Evolutionary conservation across 2,329 filamentous ascomycete species (phyloP).

Genomic region (Pyricularia pennisetigena): DNA sequence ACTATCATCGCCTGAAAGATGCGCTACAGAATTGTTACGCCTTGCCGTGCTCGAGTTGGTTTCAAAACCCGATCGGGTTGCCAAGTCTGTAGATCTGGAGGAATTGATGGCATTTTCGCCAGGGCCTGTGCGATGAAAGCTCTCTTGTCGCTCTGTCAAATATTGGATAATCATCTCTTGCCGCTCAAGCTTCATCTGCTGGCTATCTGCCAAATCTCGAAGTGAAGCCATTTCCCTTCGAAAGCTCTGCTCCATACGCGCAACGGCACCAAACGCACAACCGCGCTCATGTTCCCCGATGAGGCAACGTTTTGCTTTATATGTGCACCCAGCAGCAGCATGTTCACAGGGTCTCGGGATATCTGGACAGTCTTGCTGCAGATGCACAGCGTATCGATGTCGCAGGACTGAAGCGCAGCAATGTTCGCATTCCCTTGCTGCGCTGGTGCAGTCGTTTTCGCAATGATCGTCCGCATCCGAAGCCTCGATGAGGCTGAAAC

Average conservation of each 20-base stretch:
- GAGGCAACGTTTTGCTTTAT: slow-evolving; percentile 24
- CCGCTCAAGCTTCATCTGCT: not conserved
- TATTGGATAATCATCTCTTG: not conserved
- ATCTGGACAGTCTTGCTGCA: slow-evolving; percentile 33
- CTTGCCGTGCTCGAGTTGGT: not conserved
- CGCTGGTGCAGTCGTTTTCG: slow-evolving; percentile 31
- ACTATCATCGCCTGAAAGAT: not conserved
- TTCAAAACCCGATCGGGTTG: not conserved
- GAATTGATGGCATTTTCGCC: not conserved
- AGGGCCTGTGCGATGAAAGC: not conserved
- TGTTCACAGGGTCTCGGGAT: slow-evolving; percentile 33
- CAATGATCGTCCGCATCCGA: slow-evolving; percentile 36
- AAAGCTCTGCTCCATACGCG: slow-evolving; percentile 9
- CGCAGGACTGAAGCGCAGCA: slow-evolving; percentile 36
- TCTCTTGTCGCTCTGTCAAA: not conserved
- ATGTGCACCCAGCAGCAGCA: slow-evolving; percentile 36
- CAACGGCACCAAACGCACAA: slow-evolving; percentile 38
- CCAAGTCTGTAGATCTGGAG: not conserved
- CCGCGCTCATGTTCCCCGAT: slow-evolving; percentile 33
- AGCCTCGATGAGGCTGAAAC: slow-evolving; percentile 36
- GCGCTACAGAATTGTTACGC: not conserved
- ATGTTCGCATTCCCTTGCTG: slow-evolving; percentile 36
- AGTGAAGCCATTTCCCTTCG: slow-evolving; percentile 8
- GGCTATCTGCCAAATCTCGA: not conserved
- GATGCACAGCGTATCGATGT: slow-evolving; percentile 35